Evolutionary conservation across 1,284 basidiomycete genomes (phyloP), one percentile per base, ranked within the genome.

Genomic region (Tilletia indica): DNA sequence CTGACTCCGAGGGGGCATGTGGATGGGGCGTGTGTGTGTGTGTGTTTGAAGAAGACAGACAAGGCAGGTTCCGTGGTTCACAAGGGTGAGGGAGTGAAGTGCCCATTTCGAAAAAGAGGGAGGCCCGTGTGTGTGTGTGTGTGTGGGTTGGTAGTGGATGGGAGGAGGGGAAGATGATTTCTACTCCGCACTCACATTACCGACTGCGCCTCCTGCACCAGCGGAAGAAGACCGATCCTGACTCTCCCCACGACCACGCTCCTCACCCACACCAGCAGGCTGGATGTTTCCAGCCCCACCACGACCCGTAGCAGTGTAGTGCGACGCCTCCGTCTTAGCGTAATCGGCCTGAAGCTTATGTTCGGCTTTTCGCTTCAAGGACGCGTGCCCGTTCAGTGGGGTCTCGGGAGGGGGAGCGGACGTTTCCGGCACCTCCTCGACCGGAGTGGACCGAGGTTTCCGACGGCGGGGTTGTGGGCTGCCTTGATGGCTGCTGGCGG

Each of bases 341-440:
- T 80, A 74, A 47, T 72, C 67, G 3, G 72, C 76, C 68, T 78
- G 74, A 4, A 75, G 71, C 36, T 77, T 74, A 36, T 48, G 38
- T 63, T 79, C 77, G n/a, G 72, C 63, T 73, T 39, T 48, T 78
- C 80, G 54, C 54, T 34, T 72, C 45, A 16, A 49, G 63, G 25
- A 68, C 70, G 31, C 73, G 70, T 79, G 85, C 3, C 1, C 86
- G 83, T 48, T 85, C 83, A n/a, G 75, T 71, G 48, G 86, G 84
- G 64, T 89, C 89, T 58, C 89, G 88, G 19, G 91, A 91, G 0
- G 90, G 89, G 3, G 90, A 90, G 67, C 90, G 89, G 49, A 92
- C 89, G 85, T 93, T 93, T 56, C 92, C 92, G 21, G 88, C 88
- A 36, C 92, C 92, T 48, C 92, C 92, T 45, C 92, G 88, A 21